Evolutionary conservation across 768 basidiomycete species (phyloP), one percentile per base, ranked within the genome.

Genomic region (Tricholoma hemisulphureum): DNA sequence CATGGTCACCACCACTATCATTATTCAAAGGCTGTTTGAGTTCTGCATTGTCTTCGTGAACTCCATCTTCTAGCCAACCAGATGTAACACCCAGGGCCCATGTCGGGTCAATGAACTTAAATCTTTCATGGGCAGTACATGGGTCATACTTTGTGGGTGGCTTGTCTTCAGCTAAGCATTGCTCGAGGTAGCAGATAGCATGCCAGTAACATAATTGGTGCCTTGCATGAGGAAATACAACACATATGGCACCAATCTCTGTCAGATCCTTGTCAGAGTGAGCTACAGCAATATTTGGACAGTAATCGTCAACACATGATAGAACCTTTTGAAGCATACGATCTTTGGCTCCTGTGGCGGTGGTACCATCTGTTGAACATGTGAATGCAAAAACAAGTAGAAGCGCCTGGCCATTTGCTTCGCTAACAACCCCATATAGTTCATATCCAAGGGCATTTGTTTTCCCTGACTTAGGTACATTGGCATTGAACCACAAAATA

Each of bases 171-270:
- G 63, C 58, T 0, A 73, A 55, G 1, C 63, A 59, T 32, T 63
- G 50, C 26, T 69, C 65, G 11, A 71, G n/a, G 13, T 69, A 67
- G 1, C 49, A 51, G 20, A 72, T 59, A 2, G 55, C 63, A 51
- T 74, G 72, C 72, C 72, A 74, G 43, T 70, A 68, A 55, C 72
- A 74, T 0, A 74, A 53, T 56, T 71, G 72, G 28, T 73, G 69
- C 48, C 72, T 72, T 2, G 68, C 64, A 4, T 50, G 7, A 2
- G 65, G 60, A 24, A 64, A 64, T 2, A 58, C 53, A 1, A 32
- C 58, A 1, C 52, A 46, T 51, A 70, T 63, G 1, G 68, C 66
- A 41, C 64, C 63, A 51, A 74, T 73, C 48, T 74, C 72, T 0
- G 70, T 39, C 28, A 43, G 34, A 58, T n/a, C n/a, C n/a, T n/a